Conservation (phyloP, 2,329 filamentous ascomycete species). For the Hypoxylon sp. region DNA sequence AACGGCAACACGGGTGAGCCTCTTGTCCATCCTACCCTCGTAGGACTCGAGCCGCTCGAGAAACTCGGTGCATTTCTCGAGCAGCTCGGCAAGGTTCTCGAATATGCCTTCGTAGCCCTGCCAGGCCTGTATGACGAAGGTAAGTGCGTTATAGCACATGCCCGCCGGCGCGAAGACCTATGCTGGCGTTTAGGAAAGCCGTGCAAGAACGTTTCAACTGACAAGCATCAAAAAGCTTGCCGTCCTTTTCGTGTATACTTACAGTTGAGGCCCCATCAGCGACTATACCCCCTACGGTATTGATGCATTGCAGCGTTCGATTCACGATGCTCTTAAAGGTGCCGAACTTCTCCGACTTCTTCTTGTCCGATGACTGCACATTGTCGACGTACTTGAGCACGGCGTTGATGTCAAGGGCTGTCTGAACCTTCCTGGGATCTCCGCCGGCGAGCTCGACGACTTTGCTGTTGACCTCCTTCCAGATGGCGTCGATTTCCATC, state of each 20-base stretch:
- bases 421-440: conserved; percentile 39
- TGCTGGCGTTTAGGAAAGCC: conserved; percentile 7
- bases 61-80: conserved; percentile 47
- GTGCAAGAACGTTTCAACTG: background rate
- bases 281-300: conserved; percentile 47
- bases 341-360: conserved; percentile 43
- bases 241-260: conserved; percentile 7
- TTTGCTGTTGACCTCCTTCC: conserved; percentile 46
- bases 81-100: conserved; percentile 44
- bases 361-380: conserved; percentile 39
- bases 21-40: conserved; percentile 44
- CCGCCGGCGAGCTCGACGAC: conserved; percentile 46
- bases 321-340: conserved; percentile 41
- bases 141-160: conserved; percentile 49
- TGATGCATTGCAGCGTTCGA: conserved; percentile 46
- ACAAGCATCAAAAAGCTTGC: background rate
- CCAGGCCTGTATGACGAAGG: conserved; percentile 49
- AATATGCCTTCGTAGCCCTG: conserved; percentile 48
- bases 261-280: conserved; percentile 42
- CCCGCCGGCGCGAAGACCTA: conserved; percentile 47
- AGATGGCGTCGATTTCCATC: conserved; percentile 45
- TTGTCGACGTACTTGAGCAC: conserved; percentile 44
- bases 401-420: conserved; percentile 41
- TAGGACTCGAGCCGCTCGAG: conserved; percentile 47
- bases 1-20: conserved; percentile 45